phyloP scores from a whole-genome alignment of 371 early-diverging fungal species.

The Saksenaea vasiformis region DNA sequence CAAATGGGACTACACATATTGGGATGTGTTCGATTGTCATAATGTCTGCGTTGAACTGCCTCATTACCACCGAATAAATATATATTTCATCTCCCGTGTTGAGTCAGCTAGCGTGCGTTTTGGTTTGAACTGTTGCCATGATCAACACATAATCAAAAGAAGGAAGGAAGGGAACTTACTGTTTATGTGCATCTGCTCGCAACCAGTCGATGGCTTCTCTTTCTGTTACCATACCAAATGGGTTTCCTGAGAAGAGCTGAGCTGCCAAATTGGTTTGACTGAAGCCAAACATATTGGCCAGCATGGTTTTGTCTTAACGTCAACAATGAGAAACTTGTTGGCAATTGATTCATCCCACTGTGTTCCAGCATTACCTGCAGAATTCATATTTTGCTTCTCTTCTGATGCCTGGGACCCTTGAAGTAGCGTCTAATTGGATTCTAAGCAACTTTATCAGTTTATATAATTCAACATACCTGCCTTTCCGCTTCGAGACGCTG shows the following conservation, averaged over 20 bases:
- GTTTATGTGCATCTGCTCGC: constrained; percentile 9
- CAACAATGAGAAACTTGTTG: not conserved
- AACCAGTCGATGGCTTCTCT: constrained; percentile 45
- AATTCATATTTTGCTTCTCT: not conserved
- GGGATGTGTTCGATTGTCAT: not conserved
- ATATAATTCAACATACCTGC: constrained; percentile 7
- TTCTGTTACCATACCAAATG: constrained; percentile 27
- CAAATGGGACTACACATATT: not conserved
- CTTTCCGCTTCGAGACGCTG: constrained; percentile 19
- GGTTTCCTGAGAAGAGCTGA: not conserved
- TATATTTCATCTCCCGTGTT: not conserved
- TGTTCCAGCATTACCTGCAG: not conserved
- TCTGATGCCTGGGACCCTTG: constrained; percentile 1
- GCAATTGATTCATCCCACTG: not conserved
- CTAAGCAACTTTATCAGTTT: no score
- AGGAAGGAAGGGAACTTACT: not conserved
- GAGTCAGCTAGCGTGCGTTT: not conserved
- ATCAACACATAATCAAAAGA: not conserved
- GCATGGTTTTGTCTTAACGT: constrained; percentile 1
- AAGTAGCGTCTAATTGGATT: not conserved
- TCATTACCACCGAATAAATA: not conserved
- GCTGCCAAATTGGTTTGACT: not conserved
- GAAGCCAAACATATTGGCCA: not conserved
- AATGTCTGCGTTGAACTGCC: not conserved
- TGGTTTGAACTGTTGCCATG: not conserved